Evolutionary conservation across 1,284 basidiomycete species (phyloP).

Genomic region (Malassezia yamatoensis): DNA sequence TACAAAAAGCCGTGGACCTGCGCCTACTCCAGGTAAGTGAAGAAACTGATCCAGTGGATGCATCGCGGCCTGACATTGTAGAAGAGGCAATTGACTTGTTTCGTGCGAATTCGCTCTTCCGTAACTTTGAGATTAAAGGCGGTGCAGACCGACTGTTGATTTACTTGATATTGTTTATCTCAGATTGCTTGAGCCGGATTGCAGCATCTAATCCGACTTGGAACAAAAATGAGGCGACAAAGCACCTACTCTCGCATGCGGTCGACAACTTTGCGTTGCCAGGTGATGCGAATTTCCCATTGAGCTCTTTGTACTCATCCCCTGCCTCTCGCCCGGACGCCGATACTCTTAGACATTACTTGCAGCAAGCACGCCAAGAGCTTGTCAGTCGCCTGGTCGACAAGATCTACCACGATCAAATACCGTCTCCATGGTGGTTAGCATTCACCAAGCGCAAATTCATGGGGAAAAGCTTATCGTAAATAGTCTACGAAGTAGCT

Average conservation of each 20-base stretch:
- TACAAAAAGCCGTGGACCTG: conserved; percentile 81
- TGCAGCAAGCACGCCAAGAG: conserved; percentile 86
- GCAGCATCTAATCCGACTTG: conserved; percentile 35
- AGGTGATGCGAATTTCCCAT: conserved; percentile 85
- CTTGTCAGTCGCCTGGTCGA: conserved; percentile 75
- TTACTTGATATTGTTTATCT: conserved; percentile 94
- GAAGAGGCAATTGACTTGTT: conserved; percentile 96
- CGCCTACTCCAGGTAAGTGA: conserved; percentile 61
- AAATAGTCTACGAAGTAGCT: not conserved
- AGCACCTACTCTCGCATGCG: conserved; percentile 77
- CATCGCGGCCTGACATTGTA: conserved; percentile 72
- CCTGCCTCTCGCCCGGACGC: conserved; percentile 69
- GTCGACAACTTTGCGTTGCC: conserved; percentile 82
- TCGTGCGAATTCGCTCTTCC: conserved; percentile 95
- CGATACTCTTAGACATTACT: conserved; percentile 81
- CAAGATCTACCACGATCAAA: conserved; percentile 72
- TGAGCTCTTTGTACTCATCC: conserved; percentile 82
- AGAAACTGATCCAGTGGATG: conserved; percentile 55
- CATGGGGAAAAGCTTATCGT: conserved; percentile 42
- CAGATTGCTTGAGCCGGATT: conserved; percentile 71
- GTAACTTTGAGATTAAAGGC: conserved; percentile 98
- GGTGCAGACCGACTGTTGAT: conserved; percentile 89
- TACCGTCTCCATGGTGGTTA: conserved; percentile 99
- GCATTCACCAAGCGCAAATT: conserved; percentile 61
- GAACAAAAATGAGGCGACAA: conserved; percentile 65